Conservation (phyloP, 2,329 filamentous ascomycete species). For the Ophiostoma fasciatum region DNA sequence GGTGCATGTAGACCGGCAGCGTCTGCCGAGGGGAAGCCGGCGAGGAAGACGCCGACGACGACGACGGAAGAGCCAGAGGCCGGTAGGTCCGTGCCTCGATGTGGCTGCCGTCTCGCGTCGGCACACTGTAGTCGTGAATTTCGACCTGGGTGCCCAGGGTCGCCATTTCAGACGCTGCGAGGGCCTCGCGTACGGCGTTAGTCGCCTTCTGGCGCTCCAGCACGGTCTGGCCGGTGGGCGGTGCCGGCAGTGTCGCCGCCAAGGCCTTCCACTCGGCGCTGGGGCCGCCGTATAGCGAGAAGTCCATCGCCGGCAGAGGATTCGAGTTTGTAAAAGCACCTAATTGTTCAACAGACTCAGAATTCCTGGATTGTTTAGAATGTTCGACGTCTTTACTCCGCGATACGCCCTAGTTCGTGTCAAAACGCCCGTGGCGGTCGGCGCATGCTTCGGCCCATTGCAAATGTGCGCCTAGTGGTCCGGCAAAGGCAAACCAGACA, state of each 20-base stretch:
- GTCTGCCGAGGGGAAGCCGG: constrained; percentile 13
- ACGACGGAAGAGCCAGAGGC: constrained; percentile 1
- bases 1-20: constrained; percentile 23
- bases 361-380: too few species aligned
- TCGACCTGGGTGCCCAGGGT: constrained; percentile 15
- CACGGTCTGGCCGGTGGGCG: constrained; percentile 11
- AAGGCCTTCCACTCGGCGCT: constrained; percentile 29
- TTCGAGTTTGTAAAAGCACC: too few species aligned
- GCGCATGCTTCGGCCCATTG: too few species aligned
- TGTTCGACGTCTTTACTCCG: too few species aligned
- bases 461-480: too few species aligned
- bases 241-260: constrained; percentile 17
- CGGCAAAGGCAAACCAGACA: too few species aligned
- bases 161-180: constrained; percentile 18
- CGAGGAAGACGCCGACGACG: too few species aligned
- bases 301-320: constrained; percentile 8
- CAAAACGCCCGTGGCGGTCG: too few species aligned
- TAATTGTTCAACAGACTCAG: too few species aligned
- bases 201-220: constrained; percentile 14
- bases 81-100: constrained; percentile 16
- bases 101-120: constrained; percentile 10
- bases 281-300: constrained; percentile 24
- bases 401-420: too few species aligned
- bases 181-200: constrained; percentile 21
- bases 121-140: constrained; percentile 19